Evolutionary conservation across 768 basidiomycete species (phyloP).

Genomic region (Hypsizygus marmoreus): DNA sequence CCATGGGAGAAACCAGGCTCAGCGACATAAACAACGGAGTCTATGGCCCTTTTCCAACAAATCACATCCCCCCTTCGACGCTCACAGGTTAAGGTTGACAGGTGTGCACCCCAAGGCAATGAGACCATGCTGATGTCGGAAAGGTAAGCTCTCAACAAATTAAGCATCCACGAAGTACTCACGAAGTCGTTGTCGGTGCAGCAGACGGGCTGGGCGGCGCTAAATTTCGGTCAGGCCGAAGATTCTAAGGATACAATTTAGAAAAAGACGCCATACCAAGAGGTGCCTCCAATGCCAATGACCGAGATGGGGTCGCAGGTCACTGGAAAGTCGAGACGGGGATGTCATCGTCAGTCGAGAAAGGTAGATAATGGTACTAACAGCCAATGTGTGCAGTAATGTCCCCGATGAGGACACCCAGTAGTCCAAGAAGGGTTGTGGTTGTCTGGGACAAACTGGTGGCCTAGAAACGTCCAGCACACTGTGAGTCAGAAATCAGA

Average conservation of each 20-base stretch:
- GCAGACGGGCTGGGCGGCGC: constrained; percentile 30
- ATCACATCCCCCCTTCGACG: too few relatives aligned
- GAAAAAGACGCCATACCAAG: constrained; percentile 19
- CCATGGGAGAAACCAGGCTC: too few relatives aligned
- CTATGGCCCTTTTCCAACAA: too few relatives aligned
- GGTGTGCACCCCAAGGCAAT: too few relatives aligned
- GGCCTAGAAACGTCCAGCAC: constrained; percentile 16
- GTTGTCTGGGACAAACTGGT: constrained; percentile 2
- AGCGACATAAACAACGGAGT: too few relatives aligned
- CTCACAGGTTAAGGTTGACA: too few relatives aligned
- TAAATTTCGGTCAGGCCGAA: neutral
- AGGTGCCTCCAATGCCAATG: constrained; percentile 24
- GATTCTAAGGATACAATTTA: neutral
- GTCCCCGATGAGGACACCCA: constrained; percentile 23
- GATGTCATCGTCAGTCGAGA: neutral
- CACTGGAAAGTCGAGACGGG: constrained; percentile 12
- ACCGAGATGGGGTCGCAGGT: constrained; percentile 32
- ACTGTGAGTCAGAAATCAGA: neutral
- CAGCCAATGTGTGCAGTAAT: constrained; percentile 21
- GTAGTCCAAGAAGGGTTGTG: constrained; percentile 23
- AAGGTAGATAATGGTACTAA: constrained; percentile 4
- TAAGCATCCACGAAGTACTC: too few relatives aligned
- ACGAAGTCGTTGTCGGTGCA: constrained; percentile 31
- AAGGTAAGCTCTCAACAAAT: too few relatives aligned
- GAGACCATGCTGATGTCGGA: too few relatives aligned